A percentile compares a stretch with the other conserved stretches of the same genome.
phyloP scores from a whole-genome alignment of 2,329 filamentous ascomycete species.

The Pyrenophora seminiperda region DNA sequence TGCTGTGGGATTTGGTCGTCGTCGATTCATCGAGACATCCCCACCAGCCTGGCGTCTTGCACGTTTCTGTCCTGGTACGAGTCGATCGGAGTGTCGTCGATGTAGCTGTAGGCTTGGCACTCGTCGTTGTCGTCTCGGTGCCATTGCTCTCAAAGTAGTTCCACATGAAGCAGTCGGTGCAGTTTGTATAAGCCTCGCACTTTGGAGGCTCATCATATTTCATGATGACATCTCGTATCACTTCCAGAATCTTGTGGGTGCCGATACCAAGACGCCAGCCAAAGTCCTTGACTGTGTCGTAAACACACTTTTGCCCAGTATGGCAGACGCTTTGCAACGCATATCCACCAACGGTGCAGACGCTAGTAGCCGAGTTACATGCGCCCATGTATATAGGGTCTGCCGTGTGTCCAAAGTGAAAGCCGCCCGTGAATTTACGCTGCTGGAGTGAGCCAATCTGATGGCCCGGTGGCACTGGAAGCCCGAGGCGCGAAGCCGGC shows the following conservation, averaged over 20 bases:
- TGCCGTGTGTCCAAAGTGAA: slow-evolving; percentile 93
- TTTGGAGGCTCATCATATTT: slow-evolving; percentile 80
- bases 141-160: slow-evolving; percentile 94
- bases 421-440: slow-evolving; percentile 70
- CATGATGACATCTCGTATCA: slow-evolving; percentile 85
- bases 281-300: slow-evolving; percentile 89
- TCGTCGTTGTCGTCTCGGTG: slow-evolving; percentile 70
- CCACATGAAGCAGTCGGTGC: slow-evolving; percentile 90
- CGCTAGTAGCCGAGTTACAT: slow-evolving; percentile 87
- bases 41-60: slow-evolving; percentile 93
- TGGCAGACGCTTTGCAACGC: slow-evolving; percentile 94
- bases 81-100: slow-evolving; percentile 58
- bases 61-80: slow-evolving; percentile 77
- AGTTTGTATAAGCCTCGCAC: slow-evolving; percentile 75
- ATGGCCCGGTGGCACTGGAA: slow-evolving; percentile 81
- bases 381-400: slow-evolving; percentile 94
- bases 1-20: slow-evolving; percentile 53
- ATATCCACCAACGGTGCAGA: slow-evolving; percentile 90
- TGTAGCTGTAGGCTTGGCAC: slow-evolving; percentile 55
- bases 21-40: slow-evolving; percentile 74
- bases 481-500: slow-evolving; percentile 79
- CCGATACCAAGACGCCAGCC: slow-evolving; percentile 91
- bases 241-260: slow-evolving; percentile 85
- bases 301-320: slow-evolving; percentile 83
- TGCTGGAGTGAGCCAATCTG: slow-evolving; percentile 71